phyloP scores from a whole-genome alignment of 345 rosid genomes.

The Citrus medica region DNA sequence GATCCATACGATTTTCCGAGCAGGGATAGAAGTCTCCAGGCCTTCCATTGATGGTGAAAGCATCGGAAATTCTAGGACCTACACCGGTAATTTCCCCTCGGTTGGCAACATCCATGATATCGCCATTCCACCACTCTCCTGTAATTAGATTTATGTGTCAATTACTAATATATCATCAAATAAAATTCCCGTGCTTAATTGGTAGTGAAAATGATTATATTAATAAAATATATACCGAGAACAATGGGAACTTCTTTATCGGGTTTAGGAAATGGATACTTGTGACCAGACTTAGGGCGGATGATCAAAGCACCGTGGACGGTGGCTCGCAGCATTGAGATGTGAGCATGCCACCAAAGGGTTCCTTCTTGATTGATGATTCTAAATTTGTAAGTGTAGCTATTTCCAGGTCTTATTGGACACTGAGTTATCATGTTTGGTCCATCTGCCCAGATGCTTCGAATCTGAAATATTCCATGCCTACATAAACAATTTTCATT shows the following conservation, averaged over 20 bases:
- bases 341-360: slow-evolving; percentile 95
- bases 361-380: slow-evolving; percentile 81
- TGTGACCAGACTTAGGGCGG: slow-evolving; percentile 54
- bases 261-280: slow-evolving; percentile 84
- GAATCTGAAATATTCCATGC: slow-evolving; percentile 74
- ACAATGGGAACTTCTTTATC: slow-evolving; percentile 68
- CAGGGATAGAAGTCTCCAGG: slow-evolving; percentile 89
- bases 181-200: neutral
- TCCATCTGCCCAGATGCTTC: slow-evolving; percentile 86
- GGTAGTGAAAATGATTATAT: neutral
- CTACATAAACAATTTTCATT: slow-evolving; percentile 27
- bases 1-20: slow-evolving; percentile 44
- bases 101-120: slow-evolving; percentile 55
- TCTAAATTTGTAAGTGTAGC: slow-evolving; percentile 60
- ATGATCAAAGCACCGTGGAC: slow-evolving; percentile 82
- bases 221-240: slow-evolving; percentile 37
- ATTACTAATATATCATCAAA: neutral
- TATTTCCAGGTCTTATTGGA: slow-evolving; percentile 62
- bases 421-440: slow-evolving; percentile 80
- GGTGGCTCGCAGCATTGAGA: slow-evolving; percentile 69
- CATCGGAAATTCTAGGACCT: slow-evolving; percentile 62
- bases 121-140: slow-evolving; percentile 91
- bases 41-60: slow-evolving; percentile 80
- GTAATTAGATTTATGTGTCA: neutral
- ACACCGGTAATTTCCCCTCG: slow-evolving; percentile 50